These are phyloP conservation scores for Parathielavia appendiculata DNA, from an alignment of 495 filamentous ascomycete genomes.

Conservation along the genomic window DNA sequence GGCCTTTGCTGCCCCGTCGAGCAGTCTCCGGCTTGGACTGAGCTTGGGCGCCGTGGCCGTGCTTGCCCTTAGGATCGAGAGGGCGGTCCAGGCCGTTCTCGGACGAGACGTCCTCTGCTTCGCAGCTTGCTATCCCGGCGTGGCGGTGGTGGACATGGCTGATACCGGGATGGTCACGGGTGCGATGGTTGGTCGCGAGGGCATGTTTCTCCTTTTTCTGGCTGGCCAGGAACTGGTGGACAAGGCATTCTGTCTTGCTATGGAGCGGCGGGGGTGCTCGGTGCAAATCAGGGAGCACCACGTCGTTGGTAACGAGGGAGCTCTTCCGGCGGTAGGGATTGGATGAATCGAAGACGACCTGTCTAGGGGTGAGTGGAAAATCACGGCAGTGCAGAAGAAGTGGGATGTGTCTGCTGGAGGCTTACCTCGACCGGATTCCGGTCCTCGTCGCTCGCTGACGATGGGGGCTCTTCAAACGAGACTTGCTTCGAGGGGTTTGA, in stretches of 20 bases:
- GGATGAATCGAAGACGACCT: slow-evolving; percentile 72
- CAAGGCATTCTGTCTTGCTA: slow-evolving; percentile 65
- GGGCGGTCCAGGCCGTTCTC: slow-evolving; percentile 27
- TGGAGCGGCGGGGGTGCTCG: slow-evolving; percentile 34
- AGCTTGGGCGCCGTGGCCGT: background rate
- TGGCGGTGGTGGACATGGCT: slow-evolving; percentile 16
- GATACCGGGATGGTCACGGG: background rate
- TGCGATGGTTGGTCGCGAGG: slow-evolving; percentile 2
- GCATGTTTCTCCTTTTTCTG: slow-evolving; percentile 34
- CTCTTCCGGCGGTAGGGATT: slow-evolving; percentile 78
- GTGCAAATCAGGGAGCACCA: slow-evolving; percentile 38
- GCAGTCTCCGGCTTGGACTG: background rate
- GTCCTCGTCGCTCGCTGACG: slow-evolving; percentile 42
- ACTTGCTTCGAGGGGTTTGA: slow-evolving; percentile 1
- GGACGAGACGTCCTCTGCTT: slow-evolving; percentile 25
- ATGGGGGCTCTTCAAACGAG: slow-evolving; percentile 19
- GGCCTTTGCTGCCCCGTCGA: background rate
- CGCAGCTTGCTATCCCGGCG: slow-evolving; percentile 5
- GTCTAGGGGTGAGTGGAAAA: slow-evolving; percentile 9
- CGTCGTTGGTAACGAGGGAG: slow-evolving; percentile 64
- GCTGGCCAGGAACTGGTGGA: slow-evolving; percentile 71
- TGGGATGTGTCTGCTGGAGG: background rate
- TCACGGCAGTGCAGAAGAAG: background rate
- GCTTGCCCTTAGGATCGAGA: slow-evolving; percentile 35
- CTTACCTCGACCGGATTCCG: slow-evolving; percentile 39